A percentile compares a stretch with the other conserved stretches of the same genome.
These are phyloP conservation scores for Colletotrichum musicola DNA, from an alignment of 2,329 filamentous ascomycete species.

Conservation along the genomic window DNA sequence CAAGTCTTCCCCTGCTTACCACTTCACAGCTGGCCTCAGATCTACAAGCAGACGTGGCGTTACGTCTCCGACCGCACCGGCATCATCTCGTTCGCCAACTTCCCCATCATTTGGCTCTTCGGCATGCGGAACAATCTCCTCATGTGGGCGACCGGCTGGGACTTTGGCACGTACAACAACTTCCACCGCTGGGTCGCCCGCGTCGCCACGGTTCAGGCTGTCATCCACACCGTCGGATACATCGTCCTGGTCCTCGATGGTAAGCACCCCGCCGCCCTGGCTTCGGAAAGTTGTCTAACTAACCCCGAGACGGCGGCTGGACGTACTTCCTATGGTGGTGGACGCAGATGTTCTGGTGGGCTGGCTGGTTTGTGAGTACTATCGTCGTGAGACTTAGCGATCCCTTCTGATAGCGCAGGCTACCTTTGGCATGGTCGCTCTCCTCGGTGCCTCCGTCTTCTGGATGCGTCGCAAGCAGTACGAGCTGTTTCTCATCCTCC, in stretches of 20 bases:
- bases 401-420: conserved; percentile 46
- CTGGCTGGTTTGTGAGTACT: conserved; percentile 58
- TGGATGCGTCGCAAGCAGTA: conserved; percentile 66
- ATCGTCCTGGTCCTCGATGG: conserved; percentile 57
- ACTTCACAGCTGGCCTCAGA: conserved; percentile 49
- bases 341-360: conserved; percentile 62
- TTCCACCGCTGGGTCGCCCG: conserved; percentile 77
- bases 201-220: conserved; percentile 70
- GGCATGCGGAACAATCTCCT: conserved; percentile 75
- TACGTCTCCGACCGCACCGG: conserved; percentile 75
- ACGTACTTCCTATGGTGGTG: conserved; percentile 52
- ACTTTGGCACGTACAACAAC: conserved; percentile 74
- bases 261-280: conserved; percentile 36
- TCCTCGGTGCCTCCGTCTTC: conserved; percentile 62
- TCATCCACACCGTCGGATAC: conserved; percentile 73
- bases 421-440: conserved; percentile 58
- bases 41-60: conserved; percentile 56
- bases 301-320: conserved; percentile 53
- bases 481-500: conserved; percentile 62
- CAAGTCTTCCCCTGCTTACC: not conserved
- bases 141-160: conserved; percentile 77
- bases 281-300: conserved; percentile 17
- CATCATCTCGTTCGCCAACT: conserved; percentile 72
- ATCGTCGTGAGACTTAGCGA: not conserved
- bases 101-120: conserved; percentile 76